Evolutionary conservation across 805 yeast species (phyloP).

Genomic region (Spencermartinsiella europaea): DNA sequence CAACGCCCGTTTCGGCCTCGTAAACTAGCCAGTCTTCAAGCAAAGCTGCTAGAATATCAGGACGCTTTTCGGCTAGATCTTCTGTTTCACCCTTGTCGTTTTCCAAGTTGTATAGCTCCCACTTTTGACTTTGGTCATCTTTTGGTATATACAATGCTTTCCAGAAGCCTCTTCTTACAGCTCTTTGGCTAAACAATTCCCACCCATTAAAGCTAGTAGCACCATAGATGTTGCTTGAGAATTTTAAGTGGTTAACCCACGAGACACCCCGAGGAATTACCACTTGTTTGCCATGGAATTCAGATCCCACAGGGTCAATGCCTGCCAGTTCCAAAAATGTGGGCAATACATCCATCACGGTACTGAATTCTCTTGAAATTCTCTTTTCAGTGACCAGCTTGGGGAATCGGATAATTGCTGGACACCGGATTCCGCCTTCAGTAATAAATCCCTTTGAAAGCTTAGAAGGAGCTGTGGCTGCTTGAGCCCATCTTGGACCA

Average conservation of each 20-base stretch:
- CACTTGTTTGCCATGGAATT: slow-evolving; percentile 41
- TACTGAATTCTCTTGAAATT: slow-evolving; percentile 39
- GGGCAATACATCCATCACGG: slow-evolving; percentile 58
- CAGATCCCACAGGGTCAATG: slow-evolving; percentile 27
- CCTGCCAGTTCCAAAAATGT: slow-evolving; percentile 48
- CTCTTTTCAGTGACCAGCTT: slow-evolving; percentile 22
- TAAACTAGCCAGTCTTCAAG: slow-evolving; percentile 45
- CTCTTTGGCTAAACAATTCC: slow-evolving; percentile 53
- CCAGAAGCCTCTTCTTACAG: slow-evolving; percentile 44
- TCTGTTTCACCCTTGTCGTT: slow-evolving; percentile 46
- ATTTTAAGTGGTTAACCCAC: slow-evolving; percentile 37
- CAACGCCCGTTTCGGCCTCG: slow-evolving; percentile 32
- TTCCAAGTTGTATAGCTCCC: slow-evolving; percentile 37
- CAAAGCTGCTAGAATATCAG: slow-evolving; percentile 37
- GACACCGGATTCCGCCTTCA: slow-evolving; percentile 58
- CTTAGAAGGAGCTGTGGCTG: slow-evolving; percentile 54
- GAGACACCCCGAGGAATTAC: slow-evolving; percentile 42
- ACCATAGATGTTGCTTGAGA: slow-evolving; percentile 1
- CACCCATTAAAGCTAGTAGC: slow-evolving; percentile 39
- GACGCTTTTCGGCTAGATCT: slow-evolving; percentile 36
- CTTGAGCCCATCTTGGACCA: slow-evolving; percentile 58
- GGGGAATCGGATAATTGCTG: slow-evolving; percentile 46
- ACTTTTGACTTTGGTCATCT: slow-evolving; percentile 43
- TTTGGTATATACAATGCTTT: slow-evolving; percentile 47
- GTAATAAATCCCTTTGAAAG: slow-evolving; percentile 54